Conservation (phyloP, 179 eudicot species). For the Sideroxylon spinosum region DNA sequence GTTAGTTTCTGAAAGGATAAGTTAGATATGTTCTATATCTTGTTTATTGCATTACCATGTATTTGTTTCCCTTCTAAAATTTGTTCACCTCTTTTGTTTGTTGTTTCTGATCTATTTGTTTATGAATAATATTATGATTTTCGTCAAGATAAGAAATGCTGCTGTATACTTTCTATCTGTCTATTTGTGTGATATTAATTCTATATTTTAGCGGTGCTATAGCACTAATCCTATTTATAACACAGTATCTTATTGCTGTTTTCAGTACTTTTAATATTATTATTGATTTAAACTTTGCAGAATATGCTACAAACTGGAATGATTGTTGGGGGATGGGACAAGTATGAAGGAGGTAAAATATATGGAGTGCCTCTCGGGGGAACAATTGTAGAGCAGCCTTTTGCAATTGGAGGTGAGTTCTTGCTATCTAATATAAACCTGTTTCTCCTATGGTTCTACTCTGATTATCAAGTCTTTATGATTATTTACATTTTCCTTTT, state of each 20-base stretch:
- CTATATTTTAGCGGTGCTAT: no score
- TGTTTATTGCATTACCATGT: background rate
- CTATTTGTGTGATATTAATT: background rate
- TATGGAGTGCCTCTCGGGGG: constrained; percentile 97
- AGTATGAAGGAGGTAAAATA: constrained; percentile 93
- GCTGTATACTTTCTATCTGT: background rate
- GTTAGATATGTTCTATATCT: background rate
- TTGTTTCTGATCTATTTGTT: background rate
- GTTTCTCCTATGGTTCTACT: background rate
- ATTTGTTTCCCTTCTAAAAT: background rate
- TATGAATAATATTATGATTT: background rate
- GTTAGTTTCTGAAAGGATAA: background rate
- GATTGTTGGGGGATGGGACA: constrained; percentile 98
- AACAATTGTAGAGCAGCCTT: constrained; percentile 89
- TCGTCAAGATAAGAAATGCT: background rate
- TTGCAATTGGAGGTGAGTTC: constrained; percentile 83
- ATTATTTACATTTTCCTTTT: background rate
- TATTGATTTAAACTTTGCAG: constrained; percentile 30
- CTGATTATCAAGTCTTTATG: background rate
- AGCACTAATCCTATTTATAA: no score
- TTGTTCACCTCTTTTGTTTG: background rate
- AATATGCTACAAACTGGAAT: constrained; percentile 87
- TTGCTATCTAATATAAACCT: background rate
- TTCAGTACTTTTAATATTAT: background rate
- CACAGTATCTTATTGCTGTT: background rate